Base-by-base conservation (phyloP, 768 basidiomycete species). In the Lentinula aciculospora region DNA sequence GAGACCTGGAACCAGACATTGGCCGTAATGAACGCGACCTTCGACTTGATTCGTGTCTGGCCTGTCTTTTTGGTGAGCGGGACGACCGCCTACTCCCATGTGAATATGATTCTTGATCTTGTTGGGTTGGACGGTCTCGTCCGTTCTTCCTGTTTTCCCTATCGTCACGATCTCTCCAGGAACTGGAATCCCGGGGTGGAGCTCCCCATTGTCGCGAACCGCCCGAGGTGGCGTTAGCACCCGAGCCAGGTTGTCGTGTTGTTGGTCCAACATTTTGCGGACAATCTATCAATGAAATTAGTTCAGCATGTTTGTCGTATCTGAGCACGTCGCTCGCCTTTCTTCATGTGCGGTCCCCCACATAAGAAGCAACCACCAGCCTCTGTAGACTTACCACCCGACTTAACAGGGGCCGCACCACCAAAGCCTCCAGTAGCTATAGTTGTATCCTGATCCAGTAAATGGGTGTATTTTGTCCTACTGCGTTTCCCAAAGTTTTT, bases 381-480 rank as follows among this genome's bases (percentile, higher is more conserved):
- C 45, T 85, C 81, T 0, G 73, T 73, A 23, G 77, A 74, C 50
- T 72, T 79, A 5, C 85, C 85, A 31, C 84, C 85, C 39, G 76
- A 67, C 66, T 81, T 83, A 49, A 81, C 74, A 25, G 81, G 67
- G 1, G 74, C 81, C 4, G 66, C 65, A 6, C 84, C 87, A 28
- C 88, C 88, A 71, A 89, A 87, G 0, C 88, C 87, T 29, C 84
- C 87, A 48, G 66, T 74, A 12, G 69, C 60, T 23, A 62, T 73
- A 4, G 91, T 92, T 0, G 96, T 98, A 68, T 98, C 96, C 76
- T 98, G 92, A 66, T 95, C 95, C 36, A 93, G 72, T 61, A 99
- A 72, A 73, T 99, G 96, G 15, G 97, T 98, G 65, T 98, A 98
- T 74, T 99, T 95, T 29, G 92, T 94, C 46, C 89, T 85, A 68